Percentiles rank a stretch among this genome's conserved stretches.
Conservation (phyloP, 768 basidiomycete genomes). For the Suillus bovinus region DNA sequence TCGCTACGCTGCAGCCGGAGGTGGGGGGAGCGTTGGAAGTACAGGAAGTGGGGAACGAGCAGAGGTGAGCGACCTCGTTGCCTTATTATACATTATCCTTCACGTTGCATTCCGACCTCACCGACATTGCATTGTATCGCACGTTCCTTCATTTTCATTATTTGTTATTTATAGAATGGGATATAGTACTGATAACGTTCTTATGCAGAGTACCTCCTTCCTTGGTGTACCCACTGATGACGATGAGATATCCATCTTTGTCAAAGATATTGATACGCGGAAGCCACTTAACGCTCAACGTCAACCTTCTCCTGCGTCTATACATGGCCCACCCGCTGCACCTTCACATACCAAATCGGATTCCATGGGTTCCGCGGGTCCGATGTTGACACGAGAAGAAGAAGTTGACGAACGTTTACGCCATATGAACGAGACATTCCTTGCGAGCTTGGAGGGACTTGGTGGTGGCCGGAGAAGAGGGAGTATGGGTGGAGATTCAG, state of each 20-base stretch:
- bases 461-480: slow-evolving; percentile 37
- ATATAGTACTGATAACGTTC: slow-evolving; percentile 4
- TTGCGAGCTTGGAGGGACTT: slow-evolving; percentile 63
- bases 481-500: slow-evolving; percentile 15
- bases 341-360: neutral
- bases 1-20: slow-evolving; percentile 51
- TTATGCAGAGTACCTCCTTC: slow-evolving; percentile 40
- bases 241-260: slow-evolving; percentile 76
- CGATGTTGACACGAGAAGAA: slow-evolving; percentile 63
- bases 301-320: neutral
- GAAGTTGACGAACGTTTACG: slow-evolving; percentile 66
- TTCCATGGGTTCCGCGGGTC: slow-evolving; percentile 32
- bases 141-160: slow-evolving; percentile 1
- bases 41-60: slow-evolving; percentile 40
- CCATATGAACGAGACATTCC: slow-evolving; percentile 69
- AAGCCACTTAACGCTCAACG: slow-evolving; percentile 47
- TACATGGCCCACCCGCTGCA: neutral
- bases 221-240: slow-evolving; percentile 59
- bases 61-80: slow-evolving; percentile 16
- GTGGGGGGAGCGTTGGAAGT: slow-evolving; percentile 35
- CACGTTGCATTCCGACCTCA: neutral
- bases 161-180: slow-evolving; percentile 2
- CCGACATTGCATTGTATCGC: neutral
- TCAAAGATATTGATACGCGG: slow-evolving; percentile 73
- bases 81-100: neutral